phyloP scores from a whole-genome alignment of 192 early-diverging fungal genomes.

The Coemansia aciculifera region DNA sequence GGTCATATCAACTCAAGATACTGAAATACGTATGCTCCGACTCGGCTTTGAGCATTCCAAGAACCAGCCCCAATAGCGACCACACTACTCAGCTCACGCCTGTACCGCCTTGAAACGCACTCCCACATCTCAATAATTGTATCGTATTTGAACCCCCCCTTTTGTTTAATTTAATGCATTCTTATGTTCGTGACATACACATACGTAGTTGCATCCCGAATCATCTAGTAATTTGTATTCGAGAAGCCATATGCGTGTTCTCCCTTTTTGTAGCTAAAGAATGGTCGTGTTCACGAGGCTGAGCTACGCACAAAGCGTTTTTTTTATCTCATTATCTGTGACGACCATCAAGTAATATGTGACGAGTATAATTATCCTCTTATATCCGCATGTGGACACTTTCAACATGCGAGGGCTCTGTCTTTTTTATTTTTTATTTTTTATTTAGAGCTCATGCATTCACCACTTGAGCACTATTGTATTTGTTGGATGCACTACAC shows the following conservation, averaged over 20 bases:
- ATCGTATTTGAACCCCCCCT: background rate
- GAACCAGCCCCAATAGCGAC: constrained; percentile 3
- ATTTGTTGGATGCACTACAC: background rate
- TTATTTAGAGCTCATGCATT: background rate
- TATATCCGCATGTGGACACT: background rate
- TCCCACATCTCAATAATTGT: background rate
- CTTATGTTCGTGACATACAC: background rate
- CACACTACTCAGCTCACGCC: background rate
- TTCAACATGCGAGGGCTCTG: background rate
- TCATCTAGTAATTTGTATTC: background rate
- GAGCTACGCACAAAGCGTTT: background rate
- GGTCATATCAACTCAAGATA: constrained; percentile 44
- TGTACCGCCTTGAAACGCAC: too few species aligned
- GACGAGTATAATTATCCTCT: background rate
- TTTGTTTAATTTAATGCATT: background rate
- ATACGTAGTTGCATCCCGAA: background rate
- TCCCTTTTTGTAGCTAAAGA: background rate
- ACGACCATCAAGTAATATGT: background rate
- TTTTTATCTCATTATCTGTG: background rate
- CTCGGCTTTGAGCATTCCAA: constrained; percentile 30
- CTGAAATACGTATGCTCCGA: constrained; percentile 48
- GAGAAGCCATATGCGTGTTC: background rate
- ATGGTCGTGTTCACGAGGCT: background rate
- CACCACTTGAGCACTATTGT: background rate
- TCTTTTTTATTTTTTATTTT: background rate